Percentiles rank a stretch among this genome's conserved stretches.
phyloP scores from a whole-genome alignment of 257 asterid genomes.

The Hygrophila difformis region DNA sequence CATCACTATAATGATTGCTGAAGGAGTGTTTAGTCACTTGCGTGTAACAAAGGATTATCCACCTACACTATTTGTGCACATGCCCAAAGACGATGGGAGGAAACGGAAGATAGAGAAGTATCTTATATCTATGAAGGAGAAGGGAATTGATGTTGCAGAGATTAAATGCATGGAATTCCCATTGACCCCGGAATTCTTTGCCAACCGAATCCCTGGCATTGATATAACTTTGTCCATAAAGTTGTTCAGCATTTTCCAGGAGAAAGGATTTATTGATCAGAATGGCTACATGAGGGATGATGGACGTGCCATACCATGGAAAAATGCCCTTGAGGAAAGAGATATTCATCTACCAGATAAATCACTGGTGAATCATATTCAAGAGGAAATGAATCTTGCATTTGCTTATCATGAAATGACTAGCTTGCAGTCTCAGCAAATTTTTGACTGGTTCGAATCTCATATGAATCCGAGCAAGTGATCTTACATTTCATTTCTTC shows the following conservation, averaged over 20 bases:
- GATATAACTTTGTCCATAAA: constrained; percentile 33
- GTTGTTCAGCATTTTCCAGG: constrained; percentile 44
- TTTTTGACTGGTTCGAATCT: constrained; percentile 77
- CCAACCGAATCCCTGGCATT: constrained; percentile 61
- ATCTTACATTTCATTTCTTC: not conserved
- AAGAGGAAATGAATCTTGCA: constrained; percentile 97
- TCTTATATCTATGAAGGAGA: constrained; percentile 39
- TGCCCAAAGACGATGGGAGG: constrained; percentile 89
- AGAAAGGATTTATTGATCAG: constrained; percentile 56
- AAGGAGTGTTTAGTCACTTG: constrained; percentile 62
- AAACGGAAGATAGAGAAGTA: constrained; percentile 46
- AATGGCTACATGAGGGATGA: constrained; percentile 83
- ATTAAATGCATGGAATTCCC: constrained; percentile 73
- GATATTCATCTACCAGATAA: constrained; percentile 42
- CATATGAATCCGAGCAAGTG: constrained; percentile 36
- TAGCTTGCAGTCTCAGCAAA: constrained; percentile 64
- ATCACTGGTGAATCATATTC: constrained; percentile 60
- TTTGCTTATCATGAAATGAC: constrained; percentile 97
- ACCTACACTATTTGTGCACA: constrained; percentile 83
- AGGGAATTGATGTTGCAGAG: constrained; percentile 64
- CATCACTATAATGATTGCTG: constrained; percentile 75
- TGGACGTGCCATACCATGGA: constrained; percentile 77
- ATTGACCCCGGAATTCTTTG: constrained; percentile 45
- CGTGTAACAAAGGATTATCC: constrained; percentile 51
- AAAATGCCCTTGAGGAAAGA: constrained; percentile 48